phyloP scores from a whole-genome alignment of 1,284 basidiomycete genomes.

The Sanghuangporus sanghuang region DNA sequence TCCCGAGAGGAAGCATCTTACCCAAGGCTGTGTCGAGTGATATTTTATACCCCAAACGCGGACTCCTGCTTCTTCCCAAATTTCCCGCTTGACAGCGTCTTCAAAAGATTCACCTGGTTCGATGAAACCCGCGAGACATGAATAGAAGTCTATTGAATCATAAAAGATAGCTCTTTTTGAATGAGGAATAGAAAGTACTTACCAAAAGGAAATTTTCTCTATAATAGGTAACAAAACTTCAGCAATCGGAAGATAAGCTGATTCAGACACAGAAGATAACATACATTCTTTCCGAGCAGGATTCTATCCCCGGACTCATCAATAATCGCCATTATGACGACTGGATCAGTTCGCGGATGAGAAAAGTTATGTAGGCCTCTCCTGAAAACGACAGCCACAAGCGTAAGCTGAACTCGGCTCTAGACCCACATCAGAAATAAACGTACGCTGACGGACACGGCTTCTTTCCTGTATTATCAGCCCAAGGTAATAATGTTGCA shows the following conservation, averaged over 20 bases:
- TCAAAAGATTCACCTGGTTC: conserved; percentile 95
- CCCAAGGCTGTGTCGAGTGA: conserved; percentile 84
- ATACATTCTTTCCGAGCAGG: conserved; percentile 80
- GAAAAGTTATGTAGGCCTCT: conserved; percentile 83
- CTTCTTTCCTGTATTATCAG: conserved; percentile 51
- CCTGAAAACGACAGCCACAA: conserved; percentile 33
- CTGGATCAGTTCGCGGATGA: conserved; percentile 86
- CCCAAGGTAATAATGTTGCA: conserved; percentile 66
- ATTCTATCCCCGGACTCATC: conserved; percentile 76
- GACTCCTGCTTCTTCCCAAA: conserved; percentile 94
- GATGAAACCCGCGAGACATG: conserved; percentile 86
- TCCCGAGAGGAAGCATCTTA: conserved; percentile 27
- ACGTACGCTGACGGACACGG: conserved; percentile 66
- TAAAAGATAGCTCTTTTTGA: neutral
- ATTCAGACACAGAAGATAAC: conserved; percentile 25
- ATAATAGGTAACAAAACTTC: conserved; percentile 11
- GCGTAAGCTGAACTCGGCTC: neutral
- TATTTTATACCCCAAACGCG: conserved; percentile 81
- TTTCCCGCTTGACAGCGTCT: conserved; percentile 89
- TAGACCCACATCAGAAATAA: neutral
- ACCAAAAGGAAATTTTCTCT: conserved; percentile 63
- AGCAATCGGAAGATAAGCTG: neutral
- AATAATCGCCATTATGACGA: conserved; percentile 90
- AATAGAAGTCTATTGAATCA: conserved; percentile 56
- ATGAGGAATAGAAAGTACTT: neutral